These are phyloP conservation scores for Pochonia chlamydosporia DNA, from an alignment of 2,329 filamentous ascomycete species.

Conservation along the genomic window DNA sequence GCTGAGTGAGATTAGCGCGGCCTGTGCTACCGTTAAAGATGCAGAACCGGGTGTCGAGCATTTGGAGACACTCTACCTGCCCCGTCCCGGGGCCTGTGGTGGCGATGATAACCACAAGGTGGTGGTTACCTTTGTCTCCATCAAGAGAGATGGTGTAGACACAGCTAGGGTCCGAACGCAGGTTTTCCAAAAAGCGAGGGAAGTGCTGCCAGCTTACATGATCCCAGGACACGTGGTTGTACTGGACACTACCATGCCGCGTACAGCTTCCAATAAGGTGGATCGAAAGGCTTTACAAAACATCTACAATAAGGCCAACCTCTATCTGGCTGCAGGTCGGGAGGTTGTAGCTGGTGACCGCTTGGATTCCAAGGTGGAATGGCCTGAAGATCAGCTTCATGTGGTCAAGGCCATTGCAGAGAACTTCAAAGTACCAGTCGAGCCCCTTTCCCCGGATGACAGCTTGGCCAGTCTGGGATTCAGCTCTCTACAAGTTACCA, in stretches of 20 bases:
- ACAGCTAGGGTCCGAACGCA: conserved; percentile 1
- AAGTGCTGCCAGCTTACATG: conserved; percentile 21
- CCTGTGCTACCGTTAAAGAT: conserved; percentile 22
- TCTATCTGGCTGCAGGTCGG: conserved; percentile 2
- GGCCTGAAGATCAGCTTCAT: conserved; percentile 8
- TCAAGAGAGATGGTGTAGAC: conserved; percentile 6
- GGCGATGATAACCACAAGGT: conserved; percentile 21
- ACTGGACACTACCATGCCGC: conserved; percentile 21
- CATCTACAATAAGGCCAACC: conserved; percentile 15
- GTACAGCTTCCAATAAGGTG: conserved; percentile 28
- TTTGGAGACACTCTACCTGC: conserved; percentile 27
- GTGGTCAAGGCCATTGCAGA: conserved; percentile 11
- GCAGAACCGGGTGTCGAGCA: conserved; percentile 27
- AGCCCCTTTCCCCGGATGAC: conserved; percentile 12
- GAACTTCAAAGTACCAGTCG: conserved; percentile 7
- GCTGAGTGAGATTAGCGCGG: conserved; percentile 21
- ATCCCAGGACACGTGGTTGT: conserved; percentile 26
- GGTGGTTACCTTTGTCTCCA: conserved; percentile 22
- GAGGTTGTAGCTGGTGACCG: background rate
- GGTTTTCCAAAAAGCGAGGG: conserved; percentile 6
- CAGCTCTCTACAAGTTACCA: conserved; percentile 18
- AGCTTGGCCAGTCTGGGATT: conserved; percentile 18
- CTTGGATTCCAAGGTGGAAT: conserved; percentile 3
- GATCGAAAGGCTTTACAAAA: conserved; percentile 23
- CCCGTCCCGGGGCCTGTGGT: conserved; percentile 17